These are phyloP conservation scores for Theobroma cacao DNA, from an alignment of 345 rosid genomes.

Conservation along the genomic window DNA sequence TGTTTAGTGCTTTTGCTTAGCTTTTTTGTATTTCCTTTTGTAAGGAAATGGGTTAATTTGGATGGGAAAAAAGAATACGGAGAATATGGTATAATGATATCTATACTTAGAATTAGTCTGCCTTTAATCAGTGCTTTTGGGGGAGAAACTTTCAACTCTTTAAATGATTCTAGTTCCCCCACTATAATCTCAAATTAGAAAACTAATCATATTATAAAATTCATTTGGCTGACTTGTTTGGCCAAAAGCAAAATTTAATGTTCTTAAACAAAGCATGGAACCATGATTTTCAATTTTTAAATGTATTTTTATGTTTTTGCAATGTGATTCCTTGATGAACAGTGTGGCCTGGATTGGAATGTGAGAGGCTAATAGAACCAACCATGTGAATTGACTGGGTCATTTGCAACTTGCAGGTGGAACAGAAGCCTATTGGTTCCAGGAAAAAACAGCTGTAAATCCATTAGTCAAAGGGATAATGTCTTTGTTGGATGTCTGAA, in stretches of 20 bases:
- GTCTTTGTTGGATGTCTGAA: neutral
- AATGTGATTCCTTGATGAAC: neutral
- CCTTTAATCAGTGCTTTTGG: neutral
- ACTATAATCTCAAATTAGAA: neutral
- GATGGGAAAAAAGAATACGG: neutral
- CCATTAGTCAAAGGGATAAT: neutral
- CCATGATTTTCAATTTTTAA: too few relatives aligned
- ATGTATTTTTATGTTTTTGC: too few relatives aligned
- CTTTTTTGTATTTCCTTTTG: neutral
- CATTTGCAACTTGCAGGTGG: neutral
- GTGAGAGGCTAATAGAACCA: neutral
- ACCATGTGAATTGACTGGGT: neutral
- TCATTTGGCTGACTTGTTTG: neutral
- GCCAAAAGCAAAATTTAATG: neutral
- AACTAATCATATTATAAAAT: neutral
- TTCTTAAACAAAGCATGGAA: neutral
- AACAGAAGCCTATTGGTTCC: neutral
- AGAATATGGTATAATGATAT: too few relatives aligned
- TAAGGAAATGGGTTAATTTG: neutral
- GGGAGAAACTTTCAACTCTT: neutral
- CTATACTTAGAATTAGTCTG: too few relatives aligned
- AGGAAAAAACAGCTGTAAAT: neutral
- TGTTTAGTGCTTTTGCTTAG: neutral
- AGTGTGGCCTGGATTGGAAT: too few relatives aligned
- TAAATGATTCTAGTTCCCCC: neutral